Evolutionary conservation across 371 early-diverging fungal species (phyloP).

Genomic region (Dinochytrium kinnereticum): DNA sequence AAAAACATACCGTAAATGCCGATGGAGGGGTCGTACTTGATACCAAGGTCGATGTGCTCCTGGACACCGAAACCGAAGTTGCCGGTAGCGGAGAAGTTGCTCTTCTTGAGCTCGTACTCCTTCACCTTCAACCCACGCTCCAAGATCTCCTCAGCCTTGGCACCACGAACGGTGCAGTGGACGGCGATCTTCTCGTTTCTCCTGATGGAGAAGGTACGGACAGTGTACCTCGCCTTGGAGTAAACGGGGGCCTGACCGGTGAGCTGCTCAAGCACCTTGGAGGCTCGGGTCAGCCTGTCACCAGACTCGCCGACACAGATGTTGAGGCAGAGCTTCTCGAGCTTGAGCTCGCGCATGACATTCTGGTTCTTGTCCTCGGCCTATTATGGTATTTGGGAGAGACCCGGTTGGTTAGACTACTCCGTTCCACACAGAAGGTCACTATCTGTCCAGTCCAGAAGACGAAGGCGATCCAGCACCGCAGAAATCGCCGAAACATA

Average conservation of each 20-base stretch:
- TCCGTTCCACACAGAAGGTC: too few species aligned
- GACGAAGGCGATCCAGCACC: too few species aligned
- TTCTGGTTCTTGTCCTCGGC: slow-evolving; percentile 61
- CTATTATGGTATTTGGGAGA: too few species aligned
- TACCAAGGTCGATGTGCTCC: slow-evolving; percentile 99
- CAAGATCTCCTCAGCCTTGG: slow-evolving; percentile 95
- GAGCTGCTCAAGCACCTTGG: slow-evolving; percentile 99
- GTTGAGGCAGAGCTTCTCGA: slow-evolving; percentile 99
- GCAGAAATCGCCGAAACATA: too few species aligned
- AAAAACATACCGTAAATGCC: slow-evolving; percentile 79
- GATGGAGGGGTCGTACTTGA: slow-evolving; percentile 99
- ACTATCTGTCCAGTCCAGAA: too few species aligned
- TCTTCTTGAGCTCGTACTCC: slow-evolving; percentile 97
- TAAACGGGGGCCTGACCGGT: slow-evolving; percentile 99
- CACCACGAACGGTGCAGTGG: slow-evolving; percentile 99
- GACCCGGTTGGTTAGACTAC: too few species aligned
- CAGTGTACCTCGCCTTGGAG: slow-evolving; percentile 99
- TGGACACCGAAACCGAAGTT: slow-evolving; percentile 99
- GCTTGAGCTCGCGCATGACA: slow-evolving; percentile 96
- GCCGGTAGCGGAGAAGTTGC: slow-evolving; percentile 98
- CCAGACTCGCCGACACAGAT: slow-evolving; percentile 99
- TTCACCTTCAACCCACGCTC: slow-evolving; percentile 99
- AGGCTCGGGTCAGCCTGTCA: slow-evolving; percentile 99
- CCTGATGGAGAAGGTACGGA: slow-evolving; percentile 99
- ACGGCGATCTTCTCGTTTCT: slow-evolving; percentile 99